These are phyloP conservation scores for Stevia rebaudiana DNA, from an alignment of 140 eudicot genomes.

Conservation along the genomic window DNA sequence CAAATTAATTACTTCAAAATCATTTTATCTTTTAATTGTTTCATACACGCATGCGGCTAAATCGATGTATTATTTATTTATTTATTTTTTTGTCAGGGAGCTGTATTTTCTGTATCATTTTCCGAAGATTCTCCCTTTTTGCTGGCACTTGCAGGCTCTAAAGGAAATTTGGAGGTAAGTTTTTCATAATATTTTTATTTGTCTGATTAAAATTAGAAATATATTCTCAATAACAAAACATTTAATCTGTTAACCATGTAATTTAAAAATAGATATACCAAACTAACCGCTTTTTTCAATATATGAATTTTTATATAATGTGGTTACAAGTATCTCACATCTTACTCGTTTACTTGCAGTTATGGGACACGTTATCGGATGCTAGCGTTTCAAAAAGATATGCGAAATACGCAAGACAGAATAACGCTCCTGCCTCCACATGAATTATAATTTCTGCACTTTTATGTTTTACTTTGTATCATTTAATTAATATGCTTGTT, in stretches of 20 bases:
- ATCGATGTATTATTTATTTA: background rate
- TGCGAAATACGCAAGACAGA: constrained; percentile 40
- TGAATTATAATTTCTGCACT: constrained; percentile 9
- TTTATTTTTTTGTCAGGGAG: constrained; percentile 81
- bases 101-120: constrained; percentile 67
- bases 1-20: background rate
- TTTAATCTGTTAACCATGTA: background rate
- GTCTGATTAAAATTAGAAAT: too few species aligned
- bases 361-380: constrained; percentile 73
- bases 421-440: constrained; percentile 25
- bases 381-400: constrained; percentile 46
- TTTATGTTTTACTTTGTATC: background rate
- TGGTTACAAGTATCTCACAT: background rate
- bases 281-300: background rate
- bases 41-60: background rate
- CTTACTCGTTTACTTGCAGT: constrained; percentile 28
- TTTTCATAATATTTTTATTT: background rate
- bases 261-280: background rate
- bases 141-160: constrained; percentile 88
- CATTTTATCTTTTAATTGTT: background rate
- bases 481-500: too few species aligned
- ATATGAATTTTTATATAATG: background rate
- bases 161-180: constrained; percentile 76
- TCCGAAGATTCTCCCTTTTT: constrained; percentile 64
- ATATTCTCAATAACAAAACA: too few species aligned